Evolutionary conservation across 768 basidiomycete species (phyloP).

Genomic region (Fomitopsis pulvina): DNA sequence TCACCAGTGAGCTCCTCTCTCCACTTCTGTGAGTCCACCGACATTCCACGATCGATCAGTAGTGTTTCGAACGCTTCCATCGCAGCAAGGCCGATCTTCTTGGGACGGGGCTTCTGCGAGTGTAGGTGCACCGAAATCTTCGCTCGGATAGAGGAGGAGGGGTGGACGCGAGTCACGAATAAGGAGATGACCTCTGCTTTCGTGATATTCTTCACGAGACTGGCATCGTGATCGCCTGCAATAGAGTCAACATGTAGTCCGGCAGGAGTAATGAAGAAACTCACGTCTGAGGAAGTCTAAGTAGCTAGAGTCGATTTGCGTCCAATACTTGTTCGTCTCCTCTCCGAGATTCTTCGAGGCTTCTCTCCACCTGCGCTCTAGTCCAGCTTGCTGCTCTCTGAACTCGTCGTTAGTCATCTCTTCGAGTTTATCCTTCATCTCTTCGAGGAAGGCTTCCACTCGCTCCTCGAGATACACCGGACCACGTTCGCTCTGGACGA

Average conservation of each 20-base stretch:
- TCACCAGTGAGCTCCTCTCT: constrained; percentile 43
- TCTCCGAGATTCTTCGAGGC: constrained; percentile 83
- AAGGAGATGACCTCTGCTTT: constrained; percentile 71
- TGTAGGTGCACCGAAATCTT: constrained; percentile 83
- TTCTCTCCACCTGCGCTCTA: constrained; percentile 81
- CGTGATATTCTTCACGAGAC: constrained; percentile 52
- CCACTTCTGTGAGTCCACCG: constrained; percentile 45
- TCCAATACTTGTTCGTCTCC: constrained; percentile 66
- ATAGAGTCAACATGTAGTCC: background rate
- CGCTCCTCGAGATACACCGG: constrained; percentile 80
- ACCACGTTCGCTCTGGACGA: constrained; percentile 83
- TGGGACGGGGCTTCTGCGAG: constrained; percentile 57
- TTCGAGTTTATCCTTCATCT: constrained; percentile 61
- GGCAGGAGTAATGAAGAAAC: constrained; percentile 22
- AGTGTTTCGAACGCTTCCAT: constrained; percentile 52
- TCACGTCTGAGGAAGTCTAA: constrained; percentile 83
- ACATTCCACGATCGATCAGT: constrained; percentile 42
- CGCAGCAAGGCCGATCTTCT: constrained; percentile 59
- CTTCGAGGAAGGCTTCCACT: constrained; percentile 80
- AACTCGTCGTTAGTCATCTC: constrained; percentile 71
- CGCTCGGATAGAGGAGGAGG: constrained; percentile 57
- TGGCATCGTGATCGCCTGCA: constrained; percentile 69
- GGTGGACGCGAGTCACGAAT: constrained; percentile 66
- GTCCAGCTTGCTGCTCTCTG: constrained; percentile 64
- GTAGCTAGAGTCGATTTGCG: constrained; percentile 70